A percentile compares a stretch with the other conserved stretches of the same genome.
phyloP scores from a whole-genome alignment of 2,329 filamentous ascomycete genomes.

The Claviceps humidiphila region DNA sequence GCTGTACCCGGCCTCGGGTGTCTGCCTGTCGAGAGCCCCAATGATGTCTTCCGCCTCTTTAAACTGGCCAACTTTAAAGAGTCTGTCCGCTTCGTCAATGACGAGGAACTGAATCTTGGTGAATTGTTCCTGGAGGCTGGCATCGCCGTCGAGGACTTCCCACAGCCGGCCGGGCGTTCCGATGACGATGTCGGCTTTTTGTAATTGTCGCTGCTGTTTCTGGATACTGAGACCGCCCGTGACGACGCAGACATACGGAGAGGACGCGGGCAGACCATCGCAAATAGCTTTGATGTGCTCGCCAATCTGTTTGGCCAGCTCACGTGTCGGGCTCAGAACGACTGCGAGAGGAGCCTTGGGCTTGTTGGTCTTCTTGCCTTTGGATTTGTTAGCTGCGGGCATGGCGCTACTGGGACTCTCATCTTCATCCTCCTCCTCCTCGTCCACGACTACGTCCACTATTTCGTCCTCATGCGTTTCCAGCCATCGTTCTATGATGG shows the following conservation, averaged over 20 bases:
- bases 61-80: slow-evolving; percentile 87
- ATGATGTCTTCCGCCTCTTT: slow-evolving; percentile 88
- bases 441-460: background rate
- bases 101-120: slow-evolving; percentile 70
- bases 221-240: slow-evolving; percentile 89
- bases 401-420: background rate
- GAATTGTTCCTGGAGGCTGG: slow-evolving; percentile 55
- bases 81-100: slow-evolving; percentile 83
- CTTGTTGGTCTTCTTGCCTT: slow-evolving; percentile 14
- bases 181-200: slow-evolving; percentile 81
- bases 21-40: slow-evolving; percentile 58
- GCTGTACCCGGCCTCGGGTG: slow-evolving; percentile 44
- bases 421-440: background rate
- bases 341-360: slow-evolving; percentile 52
- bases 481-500: slow-evolving; percentile 77
- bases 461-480: slow-evolving; percentile 24
- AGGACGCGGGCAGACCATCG: slow-evolving; percentile 40
- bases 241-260: slow-evolving; percentile 69
- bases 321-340: slow-evolving; percentile 81
- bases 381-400: background rate
- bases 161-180: slow-evolving; percentile 85
- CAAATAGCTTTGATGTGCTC: slow-evolving; percentile 71
- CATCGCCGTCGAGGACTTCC: slow-evolving; percentile 76
- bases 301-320: slow-evolving; percentile 82
- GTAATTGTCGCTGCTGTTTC: slow-evolving; percentile 79